Conservation (phyloP, 2,329 filamentous ascomycete species). For the Acarospora socialis region DNA sequence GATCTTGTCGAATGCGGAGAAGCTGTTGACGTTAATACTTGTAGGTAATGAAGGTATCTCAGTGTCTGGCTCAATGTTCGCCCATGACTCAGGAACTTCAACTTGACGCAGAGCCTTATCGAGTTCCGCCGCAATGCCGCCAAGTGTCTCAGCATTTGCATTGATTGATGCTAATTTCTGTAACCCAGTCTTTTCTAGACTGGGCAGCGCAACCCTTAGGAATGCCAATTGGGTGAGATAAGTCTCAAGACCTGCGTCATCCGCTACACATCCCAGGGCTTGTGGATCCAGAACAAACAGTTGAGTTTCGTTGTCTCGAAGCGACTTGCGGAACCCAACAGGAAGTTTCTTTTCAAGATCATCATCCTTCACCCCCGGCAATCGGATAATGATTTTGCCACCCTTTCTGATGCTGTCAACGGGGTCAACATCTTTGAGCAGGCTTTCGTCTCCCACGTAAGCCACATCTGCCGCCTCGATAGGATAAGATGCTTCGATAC, state of each 20-base stretch:
- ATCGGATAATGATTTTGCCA: constrained; percentile 60
- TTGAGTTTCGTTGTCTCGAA: constrained; percentile 55
- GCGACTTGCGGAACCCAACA: constrained; percentile 50
- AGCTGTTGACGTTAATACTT: constrained; percentile 65
- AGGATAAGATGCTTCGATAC: constrained; percentile 71
- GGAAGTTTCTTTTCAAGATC: constrained; percentile 79
- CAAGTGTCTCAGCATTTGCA: constrained; percentile 45
- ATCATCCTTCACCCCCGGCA: constrained; percentile 70
- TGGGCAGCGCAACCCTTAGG: constrained; percentile 58
- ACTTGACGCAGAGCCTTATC: constrained; percentile 56
- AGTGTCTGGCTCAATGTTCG: constrained; percentile 49
- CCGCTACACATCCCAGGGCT: constrained; percentile 51
- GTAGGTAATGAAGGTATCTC: constrained; percentile 40
- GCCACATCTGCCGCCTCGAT: constrained; percentile 65
- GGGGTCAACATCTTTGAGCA: constrained; percentile 66
- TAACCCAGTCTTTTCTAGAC: constrained; percentile 46
- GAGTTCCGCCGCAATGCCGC: constrained; percentile 46
- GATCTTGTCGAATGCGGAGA: constrained; percentile 62
- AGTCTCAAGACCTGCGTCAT: constrained; percentile 46
- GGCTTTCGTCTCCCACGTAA: constrained; percentile 63
- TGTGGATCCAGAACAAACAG: constrained; percentile 65
- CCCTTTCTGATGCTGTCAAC: constrained; percentile 54
- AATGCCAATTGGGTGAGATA: constrained; percentile 70
- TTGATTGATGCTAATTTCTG: constrained; percentile 52
- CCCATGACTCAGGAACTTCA: constrained; percentile 69